Percentiles rank a stretch among this genome's conserved stretches.
Conservation (phyloP, 371 early-diverging fungal species). For the Phascolomyces articulosus region DNA sequence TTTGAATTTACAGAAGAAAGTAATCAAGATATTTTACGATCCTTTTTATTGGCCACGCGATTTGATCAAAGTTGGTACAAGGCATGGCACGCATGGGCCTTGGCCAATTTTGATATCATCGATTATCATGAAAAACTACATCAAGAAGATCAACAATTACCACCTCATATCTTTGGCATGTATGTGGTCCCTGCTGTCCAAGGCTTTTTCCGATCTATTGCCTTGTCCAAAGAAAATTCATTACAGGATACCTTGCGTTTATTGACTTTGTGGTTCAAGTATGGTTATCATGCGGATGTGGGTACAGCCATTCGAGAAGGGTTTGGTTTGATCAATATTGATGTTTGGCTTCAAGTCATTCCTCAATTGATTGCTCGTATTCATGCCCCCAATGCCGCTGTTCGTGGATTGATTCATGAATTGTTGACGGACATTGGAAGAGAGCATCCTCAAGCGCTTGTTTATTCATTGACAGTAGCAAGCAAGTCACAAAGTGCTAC, state of each 20-base stretch:
- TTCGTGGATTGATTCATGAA: constrained; percentile 88
- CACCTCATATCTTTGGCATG: constrained; percentile 57
- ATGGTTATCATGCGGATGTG: constrained; percentile 89
- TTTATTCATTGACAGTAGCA: constrained; percentile 96
- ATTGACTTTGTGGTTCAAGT: constrained; percentile 96
- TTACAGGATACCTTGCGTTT: constrained; percentile 96
- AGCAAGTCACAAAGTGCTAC: constrained; percentile 86
- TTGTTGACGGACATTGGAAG: constrained; percentile 92
- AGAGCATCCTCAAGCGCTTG: constrained; percentile 95
- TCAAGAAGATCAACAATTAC: constrained; percentile 43
- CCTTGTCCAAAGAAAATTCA: constrained; percentile 88
- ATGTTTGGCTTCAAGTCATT: constrained; percentile 98
- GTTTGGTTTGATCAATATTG: constrained; percentile 88
- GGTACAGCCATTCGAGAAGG: constrained; percentile 87
- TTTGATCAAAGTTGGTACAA: constrained; percentile 97
- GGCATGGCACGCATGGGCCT: constrained; percentile 98
- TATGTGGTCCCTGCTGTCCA: constrained; percentile 73
- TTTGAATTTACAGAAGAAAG: constrained; percentile 77
- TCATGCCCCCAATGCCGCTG: constrained; percentile 82
- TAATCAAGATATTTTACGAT: constrained; percentile 81
- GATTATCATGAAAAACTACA: constrained; percentile 71
- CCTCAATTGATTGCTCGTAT: constrained; percentile 98
- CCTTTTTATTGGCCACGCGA: constrained; percentile 88
- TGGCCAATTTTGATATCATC: constrained; percentile 93
- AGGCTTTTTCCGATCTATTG: constrained; percentile 95